These are phyloP conservation scores for Malus sieversii DNA, from an alignment of 306 rosid genomes.

Conservation along the genomic window DNA sequence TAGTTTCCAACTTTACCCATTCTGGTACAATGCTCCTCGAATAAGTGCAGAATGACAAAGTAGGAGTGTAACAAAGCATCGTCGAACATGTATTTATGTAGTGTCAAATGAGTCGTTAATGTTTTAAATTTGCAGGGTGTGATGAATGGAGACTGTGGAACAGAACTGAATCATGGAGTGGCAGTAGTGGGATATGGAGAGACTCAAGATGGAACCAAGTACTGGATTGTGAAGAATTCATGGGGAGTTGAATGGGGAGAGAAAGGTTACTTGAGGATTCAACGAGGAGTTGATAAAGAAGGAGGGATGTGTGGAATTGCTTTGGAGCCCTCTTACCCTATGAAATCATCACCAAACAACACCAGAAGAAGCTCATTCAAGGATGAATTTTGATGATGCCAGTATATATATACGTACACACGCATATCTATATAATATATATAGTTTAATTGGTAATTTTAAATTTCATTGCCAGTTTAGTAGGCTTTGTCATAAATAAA, in stretches of 20 bases:
- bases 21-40: background rate
- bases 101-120: background rate
- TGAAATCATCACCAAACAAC: conserved; percentile 14
- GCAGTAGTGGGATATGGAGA: conserved; percentile 24
- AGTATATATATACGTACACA: too few species aligned
- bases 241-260: conserved; percentile 29
- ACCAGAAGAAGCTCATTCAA: background rate
- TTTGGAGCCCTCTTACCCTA: conserved; percentile 28
- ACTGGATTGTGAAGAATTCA: conserved; percentile 31
- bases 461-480: background rate
- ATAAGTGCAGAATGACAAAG: background rate
- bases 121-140: conserved; percentile 20
- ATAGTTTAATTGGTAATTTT: background rate
- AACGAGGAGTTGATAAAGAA: conserved; percentile 15
- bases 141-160: conserved; percentile 18
- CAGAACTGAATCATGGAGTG: conserved; percentile 34
- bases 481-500: background rate
- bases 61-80: background rate
- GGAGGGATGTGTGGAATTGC: conserved; percentile 41
- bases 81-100: too few species aligned
- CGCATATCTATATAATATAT: too few species aligned
- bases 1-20: background rate
- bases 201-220: conserved; percentile 17
- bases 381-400: background rate
- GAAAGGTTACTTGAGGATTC: conserved; percentile 19